Percentiles rank a stretch among this genome's conserved stretches.
These are phyloP conservation scores for Polygonum maritimum DNA, from an alignment of 148 eudicot species.

Conservation along the genomic window DNA sequence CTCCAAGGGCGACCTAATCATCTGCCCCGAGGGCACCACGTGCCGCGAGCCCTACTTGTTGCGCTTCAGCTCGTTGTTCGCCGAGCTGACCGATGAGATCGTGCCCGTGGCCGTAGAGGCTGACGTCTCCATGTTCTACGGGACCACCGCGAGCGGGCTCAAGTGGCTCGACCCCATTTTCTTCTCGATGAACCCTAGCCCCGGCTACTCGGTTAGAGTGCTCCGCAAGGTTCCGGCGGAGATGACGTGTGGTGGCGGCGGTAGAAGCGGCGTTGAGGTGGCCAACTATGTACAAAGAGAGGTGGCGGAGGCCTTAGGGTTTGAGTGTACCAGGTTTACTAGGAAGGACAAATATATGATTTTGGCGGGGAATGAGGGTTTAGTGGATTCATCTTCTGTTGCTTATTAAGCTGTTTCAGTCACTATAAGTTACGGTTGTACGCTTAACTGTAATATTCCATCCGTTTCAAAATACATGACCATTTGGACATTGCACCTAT, in stretches of 20 bases:
- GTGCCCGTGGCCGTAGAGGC: slow-evolving; percentile 41
- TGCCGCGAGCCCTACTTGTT: slow-evolving; percentile 48
- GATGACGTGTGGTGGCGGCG: slow-evolving; percentile 18
- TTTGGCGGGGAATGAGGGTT: slow-evolving; percentile 24
- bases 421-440: no score
- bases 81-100: slow-evolving; percentile 36
- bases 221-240: slow-evolving; percentile 15
- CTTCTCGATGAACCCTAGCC: slow-evolving; percentile 85
- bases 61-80: slow-evolving; percentile 41
- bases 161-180: slow-evolving; percentile 79
- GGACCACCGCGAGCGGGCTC: slow-evolving; percentile 81
- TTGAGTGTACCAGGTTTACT: slow-evolving; percentile 23
- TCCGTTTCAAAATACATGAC: no score
- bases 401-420: neutral
- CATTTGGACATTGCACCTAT: no score
- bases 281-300: slow-evolving; percentile 18
- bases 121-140: slow-evolving; percentile 73
- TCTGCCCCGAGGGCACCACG: slow-evolving; percentile 82
- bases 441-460: no score
- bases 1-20: slow-evolving; percentile 66
- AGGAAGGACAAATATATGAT: slow-evolving; percentile 27
- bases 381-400: neutral
- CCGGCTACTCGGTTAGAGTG: slow-evolving; percentile 34
- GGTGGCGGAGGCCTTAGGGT: slow-evolving; percentile 18
- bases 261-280: slow-evolving; percentile 16